Evolutionary conservation across 805 yeast species (phyloP), one percentile per base, ranked within the genome.

Genomic region (Myxozyma sirexii): DNA sequence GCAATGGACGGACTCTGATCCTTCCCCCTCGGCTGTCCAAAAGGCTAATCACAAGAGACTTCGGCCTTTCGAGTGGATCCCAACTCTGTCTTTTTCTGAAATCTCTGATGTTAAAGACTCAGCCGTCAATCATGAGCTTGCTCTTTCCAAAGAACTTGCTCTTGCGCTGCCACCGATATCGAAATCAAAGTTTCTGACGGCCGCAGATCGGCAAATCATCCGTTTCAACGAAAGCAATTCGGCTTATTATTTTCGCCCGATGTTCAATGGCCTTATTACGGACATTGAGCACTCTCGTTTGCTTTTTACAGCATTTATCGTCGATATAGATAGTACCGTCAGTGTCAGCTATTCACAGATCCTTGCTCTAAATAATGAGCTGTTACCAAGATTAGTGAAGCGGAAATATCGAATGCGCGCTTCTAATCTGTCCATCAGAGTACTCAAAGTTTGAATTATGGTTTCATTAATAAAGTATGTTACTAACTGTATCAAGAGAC

Each of bases 401-500:
- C 42, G 44, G 17, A 48, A 37, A 23, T 48, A 24, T 48, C 17
- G 53, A 37, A 48, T 48, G 53, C 43, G 35, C 24, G 53, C 43
- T 10, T 37, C 53, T 6, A 24, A 37, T 48, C 5, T 6, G 7
- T 12, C 21, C 12, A n/a, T 37, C 2, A 15, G 4, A 35, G 53
- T 35, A 21, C 33, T 29, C 33, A 29, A 7, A 29, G 6, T 29
- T 29, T 29, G 33, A 6, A 29, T 10, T 29, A 29, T 29, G n/a
- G n/a, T n/a, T n/a, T n/a, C n/a, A n/a, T n/a, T n/a, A n/a, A n/a
- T n/a, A n/a, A n/a, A n/a, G n/a, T n/a, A n/a, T n/a, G n/a, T n/a
- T n/a, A n/a, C n/a, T n/a, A n/a, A n/a, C n/a, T n/a, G 6, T 29
- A 29, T 29, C 33, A 29, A 29, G 33, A 29, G 33, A 29, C 33